These are phyloP conservation scores for Syzygium grande DNA, from an alignment of 345 rosid genomes.

Conservation along the genomic window DNA sequence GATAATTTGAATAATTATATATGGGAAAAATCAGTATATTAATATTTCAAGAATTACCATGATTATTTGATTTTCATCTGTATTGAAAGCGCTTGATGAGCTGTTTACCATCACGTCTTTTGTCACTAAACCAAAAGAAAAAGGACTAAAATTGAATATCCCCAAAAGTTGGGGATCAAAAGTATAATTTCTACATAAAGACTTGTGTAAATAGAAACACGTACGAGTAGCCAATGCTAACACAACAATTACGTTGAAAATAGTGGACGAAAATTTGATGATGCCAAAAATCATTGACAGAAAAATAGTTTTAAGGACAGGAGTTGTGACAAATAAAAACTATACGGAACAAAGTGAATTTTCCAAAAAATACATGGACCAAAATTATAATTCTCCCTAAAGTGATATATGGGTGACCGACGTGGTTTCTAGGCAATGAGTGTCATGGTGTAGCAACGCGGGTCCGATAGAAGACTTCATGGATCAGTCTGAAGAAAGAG, in stretches of 20 bases:
- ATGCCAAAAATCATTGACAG: not conserved
- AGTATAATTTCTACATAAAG: no score
- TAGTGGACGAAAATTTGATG: not conserved
- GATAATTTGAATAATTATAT: not conserved
- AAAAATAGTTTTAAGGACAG: not conserved
- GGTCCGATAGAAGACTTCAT: no score
- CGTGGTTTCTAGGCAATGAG: no score
- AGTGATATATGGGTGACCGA: not conserved
- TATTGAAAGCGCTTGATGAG: not conserved
- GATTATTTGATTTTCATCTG: not conserved
- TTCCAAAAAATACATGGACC: not conserved
- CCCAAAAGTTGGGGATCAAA: no score
- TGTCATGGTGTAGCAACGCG: no score
- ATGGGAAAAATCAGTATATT: not conserved
- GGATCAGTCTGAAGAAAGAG: no score
- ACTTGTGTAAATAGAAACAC: not conserved
- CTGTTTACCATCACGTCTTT: no score
- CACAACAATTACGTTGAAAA: not conserved
- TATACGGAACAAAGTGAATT: not conserved
- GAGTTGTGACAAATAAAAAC: not conserved
- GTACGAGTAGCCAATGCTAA: not conserved
- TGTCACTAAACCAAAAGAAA: no score
- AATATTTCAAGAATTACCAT: not conserved
- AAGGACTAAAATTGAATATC: no score
- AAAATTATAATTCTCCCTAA: not conserved